Base-by-base conservation (phyloP, 768 basidiomycete genomes). In the Scleroderma citrinum region DNA sequence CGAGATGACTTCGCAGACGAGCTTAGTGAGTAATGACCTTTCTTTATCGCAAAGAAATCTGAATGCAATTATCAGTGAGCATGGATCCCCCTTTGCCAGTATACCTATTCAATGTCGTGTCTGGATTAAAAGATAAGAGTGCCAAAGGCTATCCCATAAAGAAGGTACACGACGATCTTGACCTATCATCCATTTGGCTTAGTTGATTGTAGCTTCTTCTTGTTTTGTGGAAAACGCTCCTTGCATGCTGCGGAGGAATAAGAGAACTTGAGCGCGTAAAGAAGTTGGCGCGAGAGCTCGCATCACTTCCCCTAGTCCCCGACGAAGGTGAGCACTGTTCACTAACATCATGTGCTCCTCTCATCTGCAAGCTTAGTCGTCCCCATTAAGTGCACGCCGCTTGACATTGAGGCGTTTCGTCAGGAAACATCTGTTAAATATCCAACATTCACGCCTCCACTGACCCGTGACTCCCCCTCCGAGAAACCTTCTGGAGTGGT, bases 141-240 rank as follows among this genome's bases (percentile, higher is more conserved):
- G 87, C 92, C 2, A 93, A 90, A 61, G 91, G 91, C 5, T 99
- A 96, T 68, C 96, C 96, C 0, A 88, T 96, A 58, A 99, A 98
- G 71, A 97, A 97, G 80, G 93, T 89, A 46, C 19, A 64, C 42
- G 24, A 47, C 31, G 34, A 32, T 41, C 52, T 47, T 35, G 23
- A 51, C 47, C 48, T 36, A 46, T 13, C 3, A 2, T 19, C 7
- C 42, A 34, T 44, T 34, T 11, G 34, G 44, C 36, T 54, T 50
- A 51, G 55, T 47, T 21, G 42, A 49, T 32, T 43, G 8, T 59
- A 96, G 94, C 81, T 97, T 3, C 78, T 99, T 12, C 79, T 98
- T 14, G 79, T 99, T 0, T 72, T 96, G 8, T 99, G 96, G 96
- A 99, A 98, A 64, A 82, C 90, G 0, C 69, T 98, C 35, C 71